These are phyloP conservation scores for Fomitopsis serialis DNA, from an alignment of 768 basidiomycete genomes.

Conservation along the genomic window DNA sequence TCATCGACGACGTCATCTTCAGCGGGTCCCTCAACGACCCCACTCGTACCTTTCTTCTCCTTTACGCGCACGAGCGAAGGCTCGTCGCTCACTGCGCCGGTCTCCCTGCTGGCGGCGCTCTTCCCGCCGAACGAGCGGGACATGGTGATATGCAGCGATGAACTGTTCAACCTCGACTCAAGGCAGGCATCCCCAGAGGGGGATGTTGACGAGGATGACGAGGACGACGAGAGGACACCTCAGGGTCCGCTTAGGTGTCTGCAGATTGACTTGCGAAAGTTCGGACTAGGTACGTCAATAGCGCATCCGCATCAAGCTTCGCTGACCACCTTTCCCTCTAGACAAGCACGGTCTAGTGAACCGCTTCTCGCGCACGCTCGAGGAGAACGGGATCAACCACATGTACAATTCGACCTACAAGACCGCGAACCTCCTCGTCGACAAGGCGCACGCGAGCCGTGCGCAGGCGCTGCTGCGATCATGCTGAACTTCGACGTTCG, in stretches of 20 bases:
- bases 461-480: constrained; percentile 53
- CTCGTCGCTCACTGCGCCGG: constrained; percentile 71
- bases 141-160: constrained; percentile 69
- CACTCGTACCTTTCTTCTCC: constrained; percentile 67
- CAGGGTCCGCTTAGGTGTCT: constrained; percentile 48
- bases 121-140: constrained; percentile 70
- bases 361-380: constrained; percentile 68
- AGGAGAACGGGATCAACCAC: constrained; percentile 71
- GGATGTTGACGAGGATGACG: constrained; percentile 32
- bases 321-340: constrained; percentile 19
- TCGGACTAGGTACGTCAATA: constrained; percentile 56
- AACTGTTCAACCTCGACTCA: constrained; percentile 55
- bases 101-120: constrained; percentile 56
- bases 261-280: constrained; percentile 69
- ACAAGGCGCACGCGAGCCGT: constrained; percentile 50
- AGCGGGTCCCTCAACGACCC: constrained; percentile 6
- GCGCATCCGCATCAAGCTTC: background rate
- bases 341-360: constrained; percentile 79
- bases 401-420: constrained; percentile 85
- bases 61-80: constrained; percentile 76
- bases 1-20: constrained; percentile 3
- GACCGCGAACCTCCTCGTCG: constrained; percentile 74
- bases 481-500: constrained; percentile 33
- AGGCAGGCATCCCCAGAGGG: constrained; percentile 16
- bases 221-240: constrained; percentile 17